phyloP scores from a whole-genome alignment of 768 basidiomycete genomes.

The Krasilnikovozyma curviuscula region DNA sequence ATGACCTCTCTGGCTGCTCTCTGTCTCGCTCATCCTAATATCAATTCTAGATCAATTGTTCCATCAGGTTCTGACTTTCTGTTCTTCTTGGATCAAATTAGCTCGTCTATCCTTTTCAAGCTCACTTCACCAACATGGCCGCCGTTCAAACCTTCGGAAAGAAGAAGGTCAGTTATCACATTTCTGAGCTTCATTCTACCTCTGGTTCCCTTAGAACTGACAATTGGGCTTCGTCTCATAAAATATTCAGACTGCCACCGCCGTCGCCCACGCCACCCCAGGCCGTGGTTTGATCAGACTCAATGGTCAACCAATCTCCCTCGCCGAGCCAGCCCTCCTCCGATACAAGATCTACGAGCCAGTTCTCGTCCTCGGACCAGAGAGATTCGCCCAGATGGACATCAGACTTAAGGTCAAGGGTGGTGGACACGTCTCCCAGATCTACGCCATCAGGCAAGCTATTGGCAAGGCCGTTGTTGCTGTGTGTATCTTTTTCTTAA shows the following conservation, averaged over 20 bases:
- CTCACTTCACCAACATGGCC: too few relatives aligned
- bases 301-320: conserved; percentile 89
- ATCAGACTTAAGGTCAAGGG: conserved; percentile 96
- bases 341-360: conserved; percentile 98
- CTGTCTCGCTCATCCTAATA: too few relatives aligned
- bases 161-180: conserved; percentile 60
- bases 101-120: too few relatives aligned
- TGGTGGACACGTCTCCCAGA: conserved; percentile 96
- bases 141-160: conserved; percentile 98
- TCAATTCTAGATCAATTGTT: too few relatives aligned
- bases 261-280: conserved; percentile 89
- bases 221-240: background rate
- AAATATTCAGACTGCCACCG: conserved; percentile 77
- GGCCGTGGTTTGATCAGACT: conserved; percentile 91
- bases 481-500: conserved; percentile 30
- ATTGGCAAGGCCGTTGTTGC: conserved; percentile 95
- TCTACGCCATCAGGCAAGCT: conserved; percentile 97
- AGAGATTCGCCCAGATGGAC: conserved; percentile 68
- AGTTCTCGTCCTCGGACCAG: conserved; percentile 78
- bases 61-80: too few relatives aligned
- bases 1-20: too few relatives aligned
- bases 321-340: conserved; percentile 72
- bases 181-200: conserved; percentile 3
- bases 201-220: conserved; percentile 2
- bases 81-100: too few relatives aligned